Base-by-base conservation (phyloP, 2,329 filamentous ascomycete species). In the Xenoacremonium recifei region DNA sequence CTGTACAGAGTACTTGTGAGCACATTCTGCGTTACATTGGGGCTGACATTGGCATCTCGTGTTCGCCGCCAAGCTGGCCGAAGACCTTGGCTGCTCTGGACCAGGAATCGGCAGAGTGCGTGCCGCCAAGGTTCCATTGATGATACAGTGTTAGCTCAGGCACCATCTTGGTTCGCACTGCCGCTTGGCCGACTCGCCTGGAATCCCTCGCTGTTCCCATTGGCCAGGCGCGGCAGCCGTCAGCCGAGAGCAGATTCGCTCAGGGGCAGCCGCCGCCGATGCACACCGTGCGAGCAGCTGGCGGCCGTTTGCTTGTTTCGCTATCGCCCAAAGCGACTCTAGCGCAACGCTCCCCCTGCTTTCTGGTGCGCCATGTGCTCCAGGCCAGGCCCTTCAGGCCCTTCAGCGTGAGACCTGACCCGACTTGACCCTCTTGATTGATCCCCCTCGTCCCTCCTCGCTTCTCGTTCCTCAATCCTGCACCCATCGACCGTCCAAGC, bases 261-360 rank as follows among this genome's bases (percentile, higher is more conserved):
- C 52, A 57, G 54, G 54, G 54, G 50, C 42, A 17, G 9, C 39
- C 11, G 31, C 21, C 44, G 49, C 50, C 44, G 44, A 43, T 27
- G 15, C 39, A 42, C 44, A 53, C 50, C 10, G 50, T 53, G 44
- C 44, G 35, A 40, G 42, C 15, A 29, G 11, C 16, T 47, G 44
- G 53, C 45, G 46, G 42, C 44, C 39, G 44, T 42, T 48, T 39
- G 45, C 44, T 48, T 45, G 55, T 58, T 58, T 58, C 53, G 55
- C 55, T 56, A 54, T 47, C 21, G 33, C 48, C 41, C 32, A 54
- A 53, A 40, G n/a, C 30, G 44, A 44, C 21, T 27, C 38, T 46
- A 57, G 45, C 40, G 49, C 37, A 35, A 32, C 47, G 42, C 35
- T 42, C 45, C 54, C n/a, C 54, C 50, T 54, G 53, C 49, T 44